Evolutionary conservation across 176 grass and related monocot species (phyloP).

Genomic region (Sorghum bicolor): DNA sequence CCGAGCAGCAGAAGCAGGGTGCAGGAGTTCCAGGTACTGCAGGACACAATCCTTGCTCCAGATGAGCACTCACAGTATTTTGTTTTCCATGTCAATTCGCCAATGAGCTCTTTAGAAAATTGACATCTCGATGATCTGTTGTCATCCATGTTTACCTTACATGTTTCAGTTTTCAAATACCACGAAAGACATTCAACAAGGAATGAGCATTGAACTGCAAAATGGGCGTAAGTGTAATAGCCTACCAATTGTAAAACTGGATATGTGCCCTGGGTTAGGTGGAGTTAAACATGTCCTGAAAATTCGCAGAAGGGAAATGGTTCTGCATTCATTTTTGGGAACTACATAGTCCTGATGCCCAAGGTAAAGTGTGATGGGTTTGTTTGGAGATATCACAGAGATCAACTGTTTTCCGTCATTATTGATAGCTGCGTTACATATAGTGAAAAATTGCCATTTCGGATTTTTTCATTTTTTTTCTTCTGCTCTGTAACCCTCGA

Average conservation of each 20-base stretch:
- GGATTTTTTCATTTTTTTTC: not conserved
- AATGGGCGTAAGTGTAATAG: not conserved
- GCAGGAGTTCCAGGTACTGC: slow-evolving; percentile 74
- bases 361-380: not conserved
- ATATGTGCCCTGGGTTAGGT: not conserved
- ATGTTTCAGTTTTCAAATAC: not conserved
- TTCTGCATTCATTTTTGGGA: not conserved
- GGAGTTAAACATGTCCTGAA: not conserved
- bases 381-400: not conserved
- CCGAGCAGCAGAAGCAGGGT: slow-evolving; percentile 93
- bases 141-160: not conserved
- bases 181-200: not conserved
- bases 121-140: not conserved
- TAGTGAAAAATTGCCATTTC: not conserved
- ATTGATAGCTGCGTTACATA: not conserved
- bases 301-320: not conserved
- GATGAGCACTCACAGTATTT: not conserved
- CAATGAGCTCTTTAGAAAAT: not conserved
- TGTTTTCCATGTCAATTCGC: not conserved
- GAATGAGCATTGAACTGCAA: not conserved
- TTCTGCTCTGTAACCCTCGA: not conserved
- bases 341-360: not conserved
- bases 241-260: not conserved
- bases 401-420: not conserved
- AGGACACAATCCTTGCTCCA: not conserved